phyloP scores from a whole-genome alignment of 768 basidiomycete genomes.

The Suillus paluster region DNA sequence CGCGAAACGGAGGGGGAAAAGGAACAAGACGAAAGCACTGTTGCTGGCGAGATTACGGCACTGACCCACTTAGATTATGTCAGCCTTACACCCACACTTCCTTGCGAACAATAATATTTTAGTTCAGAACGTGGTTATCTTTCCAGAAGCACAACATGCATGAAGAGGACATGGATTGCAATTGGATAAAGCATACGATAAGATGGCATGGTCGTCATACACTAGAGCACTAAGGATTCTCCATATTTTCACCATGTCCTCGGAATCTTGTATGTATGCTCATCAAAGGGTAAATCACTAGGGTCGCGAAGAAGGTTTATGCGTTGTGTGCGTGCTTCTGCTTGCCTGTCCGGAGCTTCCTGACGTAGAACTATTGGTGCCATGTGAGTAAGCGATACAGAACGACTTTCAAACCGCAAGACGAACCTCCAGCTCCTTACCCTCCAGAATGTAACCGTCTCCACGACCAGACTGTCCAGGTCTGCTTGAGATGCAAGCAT shows the following conservation, averaged over 20 bases:
- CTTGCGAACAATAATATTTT: slow-evolving; percentile 7
- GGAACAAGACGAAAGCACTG: slow-evolving; percentile 24
- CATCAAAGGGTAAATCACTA: slow-evolving; percentile 6
- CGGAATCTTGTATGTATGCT: slow-evolving; percentile 8
- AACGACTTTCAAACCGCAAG: neutral
- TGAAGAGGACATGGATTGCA: slow-evolving; percentile 16
- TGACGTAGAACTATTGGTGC: slow-evolving; percentile 80
- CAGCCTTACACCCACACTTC: slow-evolving; percentile 4
- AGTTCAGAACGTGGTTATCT: slow-evolving; percentile 5
- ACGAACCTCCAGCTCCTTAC: slow-evolving; percentile 94
- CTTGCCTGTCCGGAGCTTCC: slow-evolving; percentile 92
- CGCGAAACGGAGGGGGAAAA: slow-evolving; percentile 34
- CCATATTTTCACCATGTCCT: slow-evolving; percentile 13
- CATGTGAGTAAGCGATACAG: slow-evolving; percentile 23
- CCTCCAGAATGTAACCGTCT: slow-evolving; percentile 98
- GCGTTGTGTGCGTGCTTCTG: slow-evolving; percentile 83
- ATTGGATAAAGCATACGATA: slow-evolving; percentile 8
- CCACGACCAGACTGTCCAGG: slow-evolving; percentile 97
- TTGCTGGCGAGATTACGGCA: slow-evolving; percentile 40
- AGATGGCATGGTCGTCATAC: slow-evolving; percentile 16
- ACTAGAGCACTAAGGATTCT: slow-evolving; percentile 17
- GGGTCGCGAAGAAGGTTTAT: slow-evolving; percentile 22
- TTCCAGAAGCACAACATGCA: neutral
- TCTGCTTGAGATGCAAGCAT: slow-evolving; percentile 91
- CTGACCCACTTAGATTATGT: slow-evolving; percentile 10